Evolutionary conservation across 495 filamentous ascomycete genomes (phyloP).

Genomic region (Penicillium malachiteum): DNA sequence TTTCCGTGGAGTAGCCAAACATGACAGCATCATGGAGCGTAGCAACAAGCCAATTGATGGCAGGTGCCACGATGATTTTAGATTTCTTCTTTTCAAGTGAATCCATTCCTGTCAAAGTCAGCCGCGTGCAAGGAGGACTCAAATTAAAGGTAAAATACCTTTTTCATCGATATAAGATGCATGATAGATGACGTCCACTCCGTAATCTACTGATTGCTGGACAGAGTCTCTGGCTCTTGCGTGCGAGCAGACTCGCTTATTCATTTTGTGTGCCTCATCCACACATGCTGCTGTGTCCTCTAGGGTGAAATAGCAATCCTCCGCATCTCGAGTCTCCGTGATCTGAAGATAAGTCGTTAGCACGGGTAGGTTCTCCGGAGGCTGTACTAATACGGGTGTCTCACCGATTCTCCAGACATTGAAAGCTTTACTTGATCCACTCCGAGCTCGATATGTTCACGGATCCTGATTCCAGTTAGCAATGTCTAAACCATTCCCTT

Average conservation of each 20-base stretch:
- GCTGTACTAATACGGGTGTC: too few species aligned
- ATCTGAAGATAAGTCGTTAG: slow-evolving; percentile 15
- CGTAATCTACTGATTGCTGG: slow-evolving; percentile 42
- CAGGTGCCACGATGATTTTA: slow-evolving; percentile 47
- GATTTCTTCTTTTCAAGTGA: slow-evolving; percentile 45
- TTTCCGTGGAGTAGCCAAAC: slow-evolving; percentile 46
- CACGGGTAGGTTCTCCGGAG: too few species aligned
- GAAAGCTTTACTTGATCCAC: slow-evolving; percentile 54
- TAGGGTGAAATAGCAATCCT: slow-evolving; percentile 49
- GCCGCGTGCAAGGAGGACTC: too few species aligned
- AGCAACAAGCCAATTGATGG: slow-evolving; percentile 45
- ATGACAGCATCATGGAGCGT: slow-evolving; percentile 42
- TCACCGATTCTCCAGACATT: slow-evolving; percentile 50
- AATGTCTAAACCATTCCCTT: neutral
- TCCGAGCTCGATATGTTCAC: slow-evolving; percentile 43
- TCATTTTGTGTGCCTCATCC: slow-evolving; percentile 48
- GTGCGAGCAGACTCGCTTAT: slow-evolving; percentile 48
- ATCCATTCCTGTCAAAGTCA: slow-evolving; percentile 33
- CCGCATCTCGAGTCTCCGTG: slow-evolving; percentile 38
- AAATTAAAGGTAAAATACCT: slow-evolving; percentile 9
- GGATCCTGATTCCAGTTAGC: slow-evolving; percentile 23
- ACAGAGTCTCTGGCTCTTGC: slow-evolving; percentile 51
- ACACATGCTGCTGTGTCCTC: slow-evolving; percentile 52
- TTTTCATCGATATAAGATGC: slow-evolving; percentile 49
- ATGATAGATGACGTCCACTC: slow-evolving; percentile 56